These are phyloP conservation scores for Diaporthe sp. DNA, from an alignment of 2,329 filamentous ascomycete genomes.

Conservation along the genomic window DNA sequence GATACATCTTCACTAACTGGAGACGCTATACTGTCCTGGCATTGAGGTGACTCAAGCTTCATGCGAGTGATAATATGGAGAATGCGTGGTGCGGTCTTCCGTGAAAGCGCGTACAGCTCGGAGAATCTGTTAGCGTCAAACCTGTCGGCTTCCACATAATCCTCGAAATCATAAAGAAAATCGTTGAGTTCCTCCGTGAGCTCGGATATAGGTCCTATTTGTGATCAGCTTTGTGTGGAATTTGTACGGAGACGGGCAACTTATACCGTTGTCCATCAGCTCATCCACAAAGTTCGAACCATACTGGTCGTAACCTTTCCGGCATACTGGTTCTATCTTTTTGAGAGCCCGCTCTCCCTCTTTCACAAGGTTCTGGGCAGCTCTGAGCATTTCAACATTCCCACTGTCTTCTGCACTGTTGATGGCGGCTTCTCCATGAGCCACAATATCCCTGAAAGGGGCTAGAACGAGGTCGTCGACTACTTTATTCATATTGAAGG, in stretches of 20 bases:
- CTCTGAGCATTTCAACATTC: slow-evolving; percentile 60
- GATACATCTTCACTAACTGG: slow-evolving; percentile 9
- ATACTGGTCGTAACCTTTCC: slow-evolving; percentile 61
- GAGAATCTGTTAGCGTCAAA: slow-evolving; percentile 65
- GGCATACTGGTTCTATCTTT: slow-evolving; percentile 64
- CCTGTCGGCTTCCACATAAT: slow-evolving; percentile 61
- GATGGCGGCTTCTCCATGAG: slow-evolving; percentile 46
- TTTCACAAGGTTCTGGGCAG: slow-evolving; percentile 53
- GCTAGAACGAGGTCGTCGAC: slow-evolving; percentile 32
- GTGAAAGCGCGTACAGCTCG: slow-evolving; percentile 61
- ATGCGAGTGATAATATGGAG: slow-evolving; percentile 66
- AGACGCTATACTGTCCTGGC: slow-evolving; percentile 32
- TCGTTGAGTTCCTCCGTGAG: slow-evolving; percentile 62
- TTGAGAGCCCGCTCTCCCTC: slow-evolving; percentile 56
- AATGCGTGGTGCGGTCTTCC: slow-evolving; percentile 62
- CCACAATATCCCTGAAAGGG: slow-evolving; percentile 35
- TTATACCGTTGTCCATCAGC: slow-evolving; percentile 66
- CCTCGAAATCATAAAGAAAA: slow-evolving; percentile 69
- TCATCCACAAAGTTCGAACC: slow-evolving; percentile 62
- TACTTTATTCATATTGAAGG: slow-evolving; percentile 10
- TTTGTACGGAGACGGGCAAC: slow-evolving; percentile 4
- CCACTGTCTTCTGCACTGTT: slow-evolving; percentile 50
- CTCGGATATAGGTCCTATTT: slow-evolving; percentile 62
- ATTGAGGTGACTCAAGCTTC: slow-evolving; percentile 57
- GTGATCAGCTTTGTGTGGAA: slow-evolving; percentile 11